Evolutionary conservation across 257 asterid genomes (phyloP).

Genomic region (Paulownia fortunei): DNA sequence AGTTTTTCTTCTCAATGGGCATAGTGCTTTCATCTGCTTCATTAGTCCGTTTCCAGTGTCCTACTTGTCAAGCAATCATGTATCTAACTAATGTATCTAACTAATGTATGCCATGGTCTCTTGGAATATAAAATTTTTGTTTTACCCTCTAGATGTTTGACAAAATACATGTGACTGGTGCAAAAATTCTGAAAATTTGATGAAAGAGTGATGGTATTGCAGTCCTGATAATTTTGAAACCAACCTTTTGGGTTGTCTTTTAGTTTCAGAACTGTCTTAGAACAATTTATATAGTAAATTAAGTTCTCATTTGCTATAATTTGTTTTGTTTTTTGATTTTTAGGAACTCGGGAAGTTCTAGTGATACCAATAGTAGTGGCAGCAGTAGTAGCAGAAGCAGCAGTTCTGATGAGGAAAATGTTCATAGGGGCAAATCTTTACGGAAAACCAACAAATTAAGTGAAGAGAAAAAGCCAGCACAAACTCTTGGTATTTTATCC

Average conservation of each 20-base stretch:
- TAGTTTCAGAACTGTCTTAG: not conserved
- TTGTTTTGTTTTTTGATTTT: conserved; percentile 23
- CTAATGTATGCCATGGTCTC: conserved; percentile 9
- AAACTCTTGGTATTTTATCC: conserved; percentile 43
- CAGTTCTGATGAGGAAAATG: conserved; percentile 71
- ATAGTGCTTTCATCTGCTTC: not conserved
- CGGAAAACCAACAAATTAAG: conserved; percentile 38
- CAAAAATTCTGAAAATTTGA: not conserved
- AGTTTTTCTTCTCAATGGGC: conserved; percentile 17
- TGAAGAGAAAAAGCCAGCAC: conserved; percentile 44
- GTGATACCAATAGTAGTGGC: conserved; percentile 58
- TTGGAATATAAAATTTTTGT: conserved; percentile 1
- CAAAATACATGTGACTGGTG: conserved; percentile 9
- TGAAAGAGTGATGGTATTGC: not conserved
- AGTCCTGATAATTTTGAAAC: not conserved
- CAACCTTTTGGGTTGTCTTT: conserved; percentile 3
- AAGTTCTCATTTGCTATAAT: not conserved
- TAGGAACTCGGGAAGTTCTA: conserved; percentile 76
- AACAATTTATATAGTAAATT: not conserved
- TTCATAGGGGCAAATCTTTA: conserved; percentile 36
- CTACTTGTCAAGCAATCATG: conserved; percentile 10
- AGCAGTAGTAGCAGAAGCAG: conserved; percentile 61
- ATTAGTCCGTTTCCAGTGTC: not conserved
- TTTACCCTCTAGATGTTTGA: conserved; percentile 3
- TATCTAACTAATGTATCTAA: not conserved